Base-by-base conservation (phyloP, 495 filamentous ascomycete species). In the Sordaria brevicollis region DNA sequence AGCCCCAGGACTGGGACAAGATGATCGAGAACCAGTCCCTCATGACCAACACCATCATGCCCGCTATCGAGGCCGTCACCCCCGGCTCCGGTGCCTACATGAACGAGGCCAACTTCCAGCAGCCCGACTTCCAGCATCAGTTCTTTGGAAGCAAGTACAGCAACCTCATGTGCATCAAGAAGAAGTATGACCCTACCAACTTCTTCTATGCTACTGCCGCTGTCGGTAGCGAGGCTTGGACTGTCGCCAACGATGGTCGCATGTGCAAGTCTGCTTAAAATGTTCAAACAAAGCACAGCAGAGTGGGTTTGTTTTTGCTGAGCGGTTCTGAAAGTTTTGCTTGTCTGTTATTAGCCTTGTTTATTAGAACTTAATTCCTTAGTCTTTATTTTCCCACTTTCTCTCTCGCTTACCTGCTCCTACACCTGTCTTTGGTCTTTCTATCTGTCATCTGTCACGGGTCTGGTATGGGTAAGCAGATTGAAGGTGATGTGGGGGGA, bases 71-170 rank as follows among this genome's bases (percentile, higher is more conserved):
- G 72, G 71, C 68, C 5, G 76, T 79, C 8, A 82, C 79, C 0
- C 81, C 82, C 9, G 77, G 74, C 3, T 69, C 69, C 2, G 81
- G 79, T 6, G 78, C 79, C 7, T 87, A 86, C 74, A 72, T 86
- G 71, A 86, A 85, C 73, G 85, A 87, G 75, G 84, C 78, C 10
- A 71, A 82, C 68, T 80, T 74, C 74, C 76, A 75, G 21, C 81
- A 89, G 71, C 81, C 81, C 0, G 69, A 86, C 67, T 90, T 79
- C 74, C 78, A 89, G 73, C 19, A 75, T 33, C 79, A 67, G 5
- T 89, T 88, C 71, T 89, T 84, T 38, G 86, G 87, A 1, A 19
- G n/a, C 17, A 82, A 82, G 37, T 88, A 87, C 69, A 37, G 67
- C 0, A 75, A 70, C 0, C 75, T 89, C 21, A 67, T 77, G 33